Evolutionary conservation across 441 rosid species (phyloP).

Genomic region (Cnidoscolus chayamansa): DNA sequence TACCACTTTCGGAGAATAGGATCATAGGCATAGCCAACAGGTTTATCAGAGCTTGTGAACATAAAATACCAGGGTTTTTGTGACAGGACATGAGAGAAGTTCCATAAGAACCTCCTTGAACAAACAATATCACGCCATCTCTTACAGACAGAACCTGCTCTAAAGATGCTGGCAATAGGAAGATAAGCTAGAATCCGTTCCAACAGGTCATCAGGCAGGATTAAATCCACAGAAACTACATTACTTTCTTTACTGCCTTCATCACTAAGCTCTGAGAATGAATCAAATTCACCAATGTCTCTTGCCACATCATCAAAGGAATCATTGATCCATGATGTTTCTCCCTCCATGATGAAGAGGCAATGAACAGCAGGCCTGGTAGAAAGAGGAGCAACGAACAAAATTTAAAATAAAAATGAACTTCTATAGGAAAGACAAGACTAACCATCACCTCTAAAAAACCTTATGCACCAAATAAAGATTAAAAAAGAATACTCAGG

Average conservation of each 20-base stretch:
- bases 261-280: conserved; percentile 57
- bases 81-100: conserved; percentile 45
- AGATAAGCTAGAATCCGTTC: conserved; percentile 81
- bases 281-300: conserved; percentile 42
- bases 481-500: no score
- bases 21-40: conserved; percentile 83
- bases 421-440: not conserved
- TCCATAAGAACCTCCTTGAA: conserved; percentile 69
- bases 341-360: conserved; percentile 58
- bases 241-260: conserved; percentile 53
- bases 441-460: no score
- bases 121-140: conserved; percentile 85
- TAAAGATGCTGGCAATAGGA: conserved; percentile 79
- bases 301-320: conserved; percentile 42
- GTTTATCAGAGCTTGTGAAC: conserved; percentile 89
- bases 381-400: not conserved
- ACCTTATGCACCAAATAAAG: no score
- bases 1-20: conserved; percentile 78
- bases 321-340: conserved; percentile 69
- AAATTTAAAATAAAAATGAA: conserved; percentile 2
- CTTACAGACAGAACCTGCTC: conserved; percentile 85
- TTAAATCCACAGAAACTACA: conserved; percentile 58
- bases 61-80: conserved; percentile 97
- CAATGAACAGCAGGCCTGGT: conserved; percentile 21
- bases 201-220: conserved; percentile 77